Evolutionary conservation across 345 rosid species (phyloP).

Genomic region (Pugionium dolabratum): DNA sequence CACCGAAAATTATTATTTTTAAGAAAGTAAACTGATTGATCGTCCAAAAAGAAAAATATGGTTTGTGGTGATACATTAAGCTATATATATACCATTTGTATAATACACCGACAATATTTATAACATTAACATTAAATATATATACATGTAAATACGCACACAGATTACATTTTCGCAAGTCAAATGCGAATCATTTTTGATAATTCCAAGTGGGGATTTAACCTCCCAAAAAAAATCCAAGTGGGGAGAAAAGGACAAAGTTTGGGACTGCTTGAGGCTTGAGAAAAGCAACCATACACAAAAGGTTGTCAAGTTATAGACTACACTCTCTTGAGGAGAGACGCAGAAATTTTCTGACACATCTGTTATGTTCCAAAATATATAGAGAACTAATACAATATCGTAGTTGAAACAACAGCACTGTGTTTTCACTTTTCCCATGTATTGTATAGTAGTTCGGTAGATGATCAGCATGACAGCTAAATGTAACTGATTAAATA

Average conservation of each 20-base stretch:
- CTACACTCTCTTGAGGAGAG: neutral
- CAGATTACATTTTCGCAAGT: slow-evolving; percentile 12
- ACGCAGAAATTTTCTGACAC: neutral
- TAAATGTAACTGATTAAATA: too few species aligned
- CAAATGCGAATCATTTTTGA: slow-evolving; percentile 1
- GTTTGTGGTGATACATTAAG: neutral
- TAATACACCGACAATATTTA: neutral
- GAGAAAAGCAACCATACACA: slow-evolving; percentile 6
- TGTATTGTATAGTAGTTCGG: neutral
- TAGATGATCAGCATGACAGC: neutral
- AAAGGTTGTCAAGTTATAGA: neutral
- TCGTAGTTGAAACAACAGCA: neutral
- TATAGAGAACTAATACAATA: too few species aligned
- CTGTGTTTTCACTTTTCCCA: neutral
- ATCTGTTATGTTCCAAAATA: too few species aligned
- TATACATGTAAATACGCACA: slow-evolving; percentile 5
- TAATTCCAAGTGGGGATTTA: slow-evolving; percentile 13
- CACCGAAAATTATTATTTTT: too few species aligned
- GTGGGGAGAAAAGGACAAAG: neutral
- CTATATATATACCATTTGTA: neutral
- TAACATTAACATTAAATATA: neutral
- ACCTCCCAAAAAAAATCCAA: too few species aligned
- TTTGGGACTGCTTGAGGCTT: neutral
- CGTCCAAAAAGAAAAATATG: neutral
- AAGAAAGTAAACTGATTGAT: too few species aligned